Evolutionary conservation across 163 green algal genomes (phyloP).

Genomic region (Volvox carteri): DNA sequence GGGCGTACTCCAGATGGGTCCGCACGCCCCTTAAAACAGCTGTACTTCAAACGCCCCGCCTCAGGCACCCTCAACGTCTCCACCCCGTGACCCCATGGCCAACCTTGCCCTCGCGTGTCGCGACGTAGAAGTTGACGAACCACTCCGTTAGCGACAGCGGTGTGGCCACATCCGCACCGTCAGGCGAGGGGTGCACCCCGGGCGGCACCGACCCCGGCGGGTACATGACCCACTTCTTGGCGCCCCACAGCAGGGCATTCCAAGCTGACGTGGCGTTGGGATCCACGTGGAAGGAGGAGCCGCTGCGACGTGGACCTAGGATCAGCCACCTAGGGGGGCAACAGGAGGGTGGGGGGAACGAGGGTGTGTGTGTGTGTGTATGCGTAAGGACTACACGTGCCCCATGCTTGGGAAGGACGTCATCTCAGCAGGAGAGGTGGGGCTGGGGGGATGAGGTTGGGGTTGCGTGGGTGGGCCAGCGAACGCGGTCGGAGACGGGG

Average conservation of each 20-base stretch:
- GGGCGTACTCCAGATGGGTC: too few species aligned
- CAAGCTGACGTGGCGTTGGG: conserved; percentile 96
- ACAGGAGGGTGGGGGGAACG: background rate
- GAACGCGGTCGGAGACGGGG: too few species aligned
- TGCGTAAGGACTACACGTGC: too few species aligned
- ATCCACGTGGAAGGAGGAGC: conserved; percentile 91
- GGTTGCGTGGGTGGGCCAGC: too few species aligned
- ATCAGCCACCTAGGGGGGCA: conserved; percentile 91
- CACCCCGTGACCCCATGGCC: too few species aligned
- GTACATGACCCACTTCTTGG: conserved; percentile 97
- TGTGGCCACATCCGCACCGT: conserved; percentile 93
- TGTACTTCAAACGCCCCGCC: too few species aligned
- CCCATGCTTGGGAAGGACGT: too few species aligned
- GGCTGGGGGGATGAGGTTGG: too few species aligned
- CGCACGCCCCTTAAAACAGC: too few species aligned
- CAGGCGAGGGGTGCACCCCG: conserved; percentile 88
- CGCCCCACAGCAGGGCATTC: conserved; percentile 87
- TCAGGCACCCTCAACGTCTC: too few species aligned
- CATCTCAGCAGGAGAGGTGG: too few species aligned
- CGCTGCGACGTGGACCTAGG: conserved; percentile 85
- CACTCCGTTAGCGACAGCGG: conserved; percentile 95
- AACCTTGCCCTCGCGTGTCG: conserved; percentile 71
- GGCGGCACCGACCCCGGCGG: conserved; percentile 80
- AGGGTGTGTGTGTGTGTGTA: too few species aligned
- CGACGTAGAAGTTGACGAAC: conserved; percentile 93